Evolutionary conservation across 1,139 yeast genomes (phyloP).

Genomic region (Yamadazyma trypodendri): DNA sequence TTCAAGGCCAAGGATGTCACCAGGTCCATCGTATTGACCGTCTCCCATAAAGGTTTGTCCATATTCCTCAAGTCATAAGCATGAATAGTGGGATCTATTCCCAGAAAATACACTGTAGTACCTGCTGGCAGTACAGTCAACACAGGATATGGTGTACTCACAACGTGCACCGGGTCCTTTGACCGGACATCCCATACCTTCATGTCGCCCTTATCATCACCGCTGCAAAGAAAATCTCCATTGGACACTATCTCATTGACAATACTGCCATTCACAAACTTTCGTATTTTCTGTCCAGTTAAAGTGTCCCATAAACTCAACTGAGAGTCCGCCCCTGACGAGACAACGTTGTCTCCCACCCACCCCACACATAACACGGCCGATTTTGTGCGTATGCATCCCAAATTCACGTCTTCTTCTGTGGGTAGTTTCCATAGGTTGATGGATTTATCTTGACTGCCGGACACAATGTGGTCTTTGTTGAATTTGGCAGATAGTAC

Average conservation of each 20-base stretch:
- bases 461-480: slow-evolving; percentile 43
- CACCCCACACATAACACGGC: slow-evolving; percentile 53
- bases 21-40: slow-evolving; percentile 45
- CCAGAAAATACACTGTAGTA: slow-evolving; percentile 51
- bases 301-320: slow-evolving; percentile 55
- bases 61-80: slow-evolving; percentile 55
- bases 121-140: slow-evolving; percentile 43
- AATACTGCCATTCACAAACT: slow-evolving; percentile 28
- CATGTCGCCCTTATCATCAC: slow-evolving; percentile 64
- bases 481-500: slow-evolving; percentile 47
- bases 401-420: slow-evolving; percentile 33
- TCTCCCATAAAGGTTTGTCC: slow-evolving; percentile 44
- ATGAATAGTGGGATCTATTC: slow-evolving; percentile 63
- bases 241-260: slow-evolving; percentile 51
- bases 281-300: slow-evolving; percentile 55
- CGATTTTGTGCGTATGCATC: slow-evolving; percentile 32
- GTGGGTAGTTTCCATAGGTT: slow-evolving; percentile 46
- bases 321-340: slow-evolving; percentile 53
- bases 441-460: slow-evolving; percentile 50
- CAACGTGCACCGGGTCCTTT: slow-evolving; percentile 36
- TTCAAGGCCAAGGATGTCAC: slow-evolving; percentile 55
- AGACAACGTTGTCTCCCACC: slow-evolving; percentile 39
- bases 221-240: slow-evolving; percentile 45
- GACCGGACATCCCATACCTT: slow-evolving; percentile 65
- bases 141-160: slow-evolving; percentile 55